These are phyloP conservation scores for Podaxis sp. DNA, from an alignment of 768 basidiomycete species.

Conservation along the genomic window DNA sequence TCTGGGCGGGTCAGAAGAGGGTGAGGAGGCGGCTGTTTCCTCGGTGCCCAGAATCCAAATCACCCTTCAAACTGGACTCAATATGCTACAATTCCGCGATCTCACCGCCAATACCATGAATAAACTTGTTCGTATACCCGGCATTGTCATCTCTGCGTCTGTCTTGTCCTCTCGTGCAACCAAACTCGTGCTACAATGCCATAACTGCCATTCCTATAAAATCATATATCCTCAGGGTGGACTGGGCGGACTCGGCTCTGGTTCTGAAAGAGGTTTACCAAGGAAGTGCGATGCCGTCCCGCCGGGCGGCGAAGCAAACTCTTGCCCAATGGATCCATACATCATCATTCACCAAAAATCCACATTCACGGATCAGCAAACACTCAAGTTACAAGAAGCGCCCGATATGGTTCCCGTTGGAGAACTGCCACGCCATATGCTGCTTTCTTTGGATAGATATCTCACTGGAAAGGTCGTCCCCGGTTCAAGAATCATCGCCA, in stretches of 20 bases:
- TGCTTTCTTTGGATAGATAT: constrained; percentile 87
- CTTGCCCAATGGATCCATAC: constrained; percentile 96
- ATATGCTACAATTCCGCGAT: constrained; percentile 91
- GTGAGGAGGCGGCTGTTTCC: constrained; percentile 37
- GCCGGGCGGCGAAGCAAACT: constrained; percentile 83
- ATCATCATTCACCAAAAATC: constrained; percentile 94
- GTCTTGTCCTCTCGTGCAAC: constrained; percentile 92
- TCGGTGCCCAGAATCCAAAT: constrained; percentile 75
- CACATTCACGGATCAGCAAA: constrained; percentile 93
- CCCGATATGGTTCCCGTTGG: constrained; percentile 99
- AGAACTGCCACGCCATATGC: constrained; percentile 94
- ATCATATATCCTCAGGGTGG: constrained; percentile 75
- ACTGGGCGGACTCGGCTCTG: constrained; percentile 84
- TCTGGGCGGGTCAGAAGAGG: constrained; percentile 52
- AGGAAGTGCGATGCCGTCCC: constrained; percentile 83
- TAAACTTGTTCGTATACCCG: constrained; percentile 93
- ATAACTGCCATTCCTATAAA: constrained; percentile 81
- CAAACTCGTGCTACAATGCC: constrained; percentile 90
- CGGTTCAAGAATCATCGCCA: constrained; percentile 92
- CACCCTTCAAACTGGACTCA: constrained; percentile 85
- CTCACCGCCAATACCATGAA: constrained; percentile 94
- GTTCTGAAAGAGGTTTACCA: constrained; percentile 82
- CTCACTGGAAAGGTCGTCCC: constrained; percentile 93
- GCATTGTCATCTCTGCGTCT: constrained; percentile 97
- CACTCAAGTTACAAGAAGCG: constrained; percentile 95